Conservation (phyloP, 139 green algal species). For the Chlorella sp. region DNA sequence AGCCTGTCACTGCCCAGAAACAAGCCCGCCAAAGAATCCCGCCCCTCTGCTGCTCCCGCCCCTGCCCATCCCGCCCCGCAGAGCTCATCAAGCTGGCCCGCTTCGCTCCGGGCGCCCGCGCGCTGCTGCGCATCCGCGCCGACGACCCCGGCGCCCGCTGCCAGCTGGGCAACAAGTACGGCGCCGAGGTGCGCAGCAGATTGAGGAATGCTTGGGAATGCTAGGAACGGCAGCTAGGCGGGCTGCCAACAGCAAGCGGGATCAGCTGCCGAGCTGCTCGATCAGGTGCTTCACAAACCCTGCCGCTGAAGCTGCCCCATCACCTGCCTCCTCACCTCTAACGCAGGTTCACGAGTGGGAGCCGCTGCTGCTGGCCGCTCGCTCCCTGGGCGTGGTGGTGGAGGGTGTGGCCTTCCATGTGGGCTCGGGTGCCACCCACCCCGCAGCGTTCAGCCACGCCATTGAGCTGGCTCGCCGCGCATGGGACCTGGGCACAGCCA, state of each 20-base stretch:
- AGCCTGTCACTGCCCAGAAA: no score
- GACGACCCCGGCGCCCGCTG: slow-evolving; percentile 71
- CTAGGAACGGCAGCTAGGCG: no score
- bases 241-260: no score
- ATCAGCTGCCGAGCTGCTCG: no score
- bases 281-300: no score
- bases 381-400: slow-evolving; percentile 71
- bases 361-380: slow-evolving; percentile 43
- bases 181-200: background rate
- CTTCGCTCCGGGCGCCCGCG: slow-evolving; percentile 47
- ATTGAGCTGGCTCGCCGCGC: slow-evolving; percentile 72
- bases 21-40: no score
- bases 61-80: background rate
- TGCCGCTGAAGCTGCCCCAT: no score
- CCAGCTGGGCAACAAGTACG: slow-evolving; percentile 40
- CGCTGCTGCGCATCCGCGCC: slow-evolving; percentile 91
- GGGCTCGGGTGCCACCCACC: slow-evolving; percentile 73
- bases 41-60: no score
- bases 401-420: slow-evolving; percentile 97
- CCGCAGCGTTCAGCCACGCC: slow-evolving; percentile 46
- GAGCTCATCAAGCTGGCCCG: slow-evolving; percentile 90
- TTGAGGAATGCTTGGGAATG: no score
- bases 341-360: slow-evolving; percentile 72
- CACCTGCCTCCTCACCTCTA: background rate
- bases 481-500: slow-evolving; percentile 2